Conservation (phyloP, 257 asterid species). For the Scutellaria baicalensis region DNA sequence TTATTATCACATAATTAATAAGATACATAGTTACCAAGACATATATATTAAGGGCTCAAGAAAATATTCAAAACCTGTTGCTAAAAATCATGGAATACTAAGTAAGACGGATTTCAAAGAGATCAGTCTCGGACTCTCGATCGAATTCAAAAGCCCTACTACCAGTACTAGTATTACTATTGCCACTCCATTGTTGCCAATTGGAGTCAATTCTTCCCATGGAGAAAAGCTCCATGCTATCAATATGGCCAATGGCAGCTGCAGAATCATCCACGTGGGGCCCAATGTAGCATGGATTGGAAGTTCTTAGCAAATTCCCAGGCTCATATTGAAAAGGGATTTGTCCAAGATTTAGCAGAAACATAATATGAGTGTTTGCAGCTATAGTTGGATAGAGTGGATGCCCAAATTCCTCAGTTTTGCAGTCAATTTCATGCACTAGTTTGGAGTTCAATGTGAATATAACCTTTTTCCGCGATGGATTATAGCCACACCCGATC, state of each 20-base stretch:
- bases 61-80: too few relatives aligned
- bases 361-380: slow-evolving; percentile 37
- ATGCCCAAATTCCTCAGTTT: slow-evolving; percentile 45
- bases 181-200: slow-evolving; percentile 41
- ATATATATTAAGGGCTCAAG: too few relatives aligned
- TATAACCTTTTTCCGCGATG: slow-evolving; percentile 51
- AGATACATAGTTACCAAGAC: too few relatives aligned
- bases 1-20: too few relatives aligned
- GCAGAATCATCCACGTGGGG: slow-evolving; percentile 24
- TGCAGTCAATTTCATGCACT: slow-evolving; percentile 63
- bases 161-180: slow-evolving; percentile 30
- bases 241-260: slow-evolving; percentile 40
- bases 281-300: slow-evolving; percentile 68
- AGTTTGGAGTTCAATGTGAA: slow-evolving; percentile 65
- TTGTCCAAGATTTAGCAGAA: slow-evolving; percentile 76
- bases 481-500: slow-evolving; percentile 77
- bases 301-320: slow-evolving; percentile 55
- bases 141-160: slow-evolving; percentile 23
- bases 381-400: slow-evolving; percentile 76
- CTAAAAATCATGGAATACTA: not conserved
- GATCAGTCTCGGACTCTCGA: slow-evolving; percentile 62
- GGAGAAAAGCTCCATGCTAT: slow-evolving; percentile 83
- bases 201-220: slow-evolving; percentile 76
- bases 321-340: slow-evolving; percentile 47
- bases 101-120: slow-evolving; percentile 66